phyloP scores from a whole-genome alignment of 768 basidiomycete genomes.

The Leucosporidium yakuticum region DNA sequence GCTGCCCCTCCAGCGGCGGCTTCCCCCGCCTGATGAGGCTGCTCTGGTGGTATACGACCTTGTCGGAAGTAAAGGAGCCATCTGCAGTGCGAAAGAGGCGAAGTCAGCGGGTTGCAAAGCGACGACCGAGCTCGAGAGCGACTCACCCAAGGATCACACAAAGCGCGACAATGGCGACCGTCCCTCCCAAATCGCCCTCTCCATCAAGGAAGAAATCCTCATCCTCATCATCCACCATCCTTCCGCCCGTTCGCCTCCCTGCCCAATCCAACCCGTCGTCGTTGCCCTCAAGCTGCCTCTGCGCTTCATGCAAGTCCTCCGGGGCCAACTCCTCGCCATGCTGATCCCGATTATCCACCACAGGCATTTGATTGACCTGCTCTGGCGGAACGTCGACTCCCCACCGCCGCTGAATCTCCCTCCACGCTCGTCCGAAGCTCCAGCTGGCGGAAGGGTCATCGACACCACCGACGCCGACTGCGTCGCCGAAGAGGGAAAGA shows the following conservation, averaged over 20 bases:
- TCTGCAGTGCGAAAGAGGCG: neutral
- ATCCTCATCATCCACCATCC: conserved; percentile 55
- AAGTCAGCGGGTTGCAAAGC: too few species aligned
- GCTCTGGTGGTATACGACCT: conserved; percentile 4
- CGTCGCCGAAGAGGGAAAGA: conserved; percentile 23
- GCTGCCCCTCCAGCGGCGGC: too few species aligned
- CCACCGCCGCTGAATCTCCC: conserved; percentile 30
- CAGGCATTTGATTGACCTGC: conserved; percentile 15
- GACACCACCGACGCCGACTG: neutral
- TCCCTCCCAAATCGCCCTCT: conserved; percentile 74
- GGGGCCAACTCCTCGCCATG: neutral
- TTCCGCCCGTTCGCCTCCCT: conserved; percentile 51
- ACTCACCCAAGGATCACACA: conserved; percentile 67
- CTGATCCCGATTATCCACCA: conserved; percentile 10
- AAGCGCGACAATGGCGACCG: conserved; percentile 66
- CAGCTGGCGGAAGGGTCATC: neutral
- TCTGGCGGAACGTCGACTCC: conserved; percentile 46
- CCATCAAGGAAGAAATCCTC: conserved; percentile 70
- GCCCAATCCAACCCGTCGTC: conserved; percentile 59
- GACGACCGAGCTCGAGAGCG: conserved; percentile 46
- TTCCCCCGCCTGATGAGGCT: too few species aligned
- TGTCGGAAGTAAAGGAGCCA: conserved; percentile 36
- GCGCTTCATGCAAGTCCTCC: conserved; percentile 27
- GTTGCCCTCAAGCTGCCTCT: conserved; percentile 24
- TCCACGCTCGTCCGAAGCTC: conserved; percentile 27